A percentile compares a stretch with the other conserved stretches of the same genome.
These are phyloP conservation scores for Lophiotrema nucula DNA, from an alignment of 495 filamentous ascomycete genomes.

Conservation along the genomic window DNA sequence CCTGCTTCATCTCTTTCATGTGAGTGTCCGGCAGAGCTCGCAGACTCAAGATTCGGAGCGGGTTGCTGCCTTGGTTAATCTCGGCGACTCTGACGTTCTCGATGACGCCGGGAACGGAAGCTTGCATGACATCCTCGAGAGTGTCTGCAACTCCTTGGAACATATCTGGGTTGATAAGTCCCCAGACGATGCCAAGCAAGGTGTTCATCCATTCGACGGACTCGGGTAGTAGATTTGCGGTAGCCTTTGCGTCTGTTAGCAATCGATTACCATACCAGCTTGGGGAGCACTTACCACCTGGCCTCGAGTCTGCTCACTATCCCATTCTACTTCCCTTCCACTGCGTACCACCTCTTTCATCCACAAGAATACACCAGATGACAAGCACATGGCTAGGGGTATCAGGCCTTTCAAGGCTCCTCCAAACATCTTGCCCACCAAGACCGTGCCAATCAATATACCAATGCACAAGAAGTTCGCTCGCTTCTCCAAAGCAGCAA, in stretches of 20 bases:
- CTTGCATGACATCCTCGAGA: conserved; percentile 94
- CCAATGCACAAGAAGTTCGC: conserved; percentile 65
- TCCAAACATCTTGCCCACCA: conserved; percentile 76
- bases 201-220: conserved; percentile 96
- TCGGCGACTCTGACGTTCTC: conserved; percentile 96
- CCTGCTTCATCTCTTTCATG: conserved; percentile 72
- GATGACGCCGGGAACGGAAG: conserved; percentile 80
- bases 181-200: conserved; percentile 77
- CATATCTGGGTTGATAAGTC: conserved; percentile 91
- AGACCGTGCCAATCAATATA: conserved; percentile 68
- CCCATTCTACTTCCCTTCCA: conserved; percentile 84
- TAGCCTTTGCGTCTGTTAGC: conserved; percentile 47
- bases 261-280: neutral
- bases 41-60: conserved; percentile 83
- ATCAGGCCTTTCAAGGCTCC: conserved; percentile 73
- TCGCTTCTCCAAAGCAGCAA: conserved; percentile 67
- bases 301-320: conserved; percentile 78
- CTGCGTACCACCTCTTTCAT: conserved; percentile 78
- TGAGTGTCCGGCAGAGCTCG: conserved; percentile 81
- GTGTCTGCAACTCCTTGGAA: conserved; percentile 70
- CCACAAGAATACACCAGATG: conserved; percentile 81
- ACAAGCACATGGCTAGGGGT: conserved; percentile 64
- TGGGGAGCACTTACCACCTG: conserved; percentile 59
- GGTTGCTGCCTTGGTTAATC: conserved; percentile 90
- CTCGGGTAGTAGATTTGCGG: conserved; percentile 85